Conservation (phyloP, 345 rosid species). For the Citrus medica region DNA sequence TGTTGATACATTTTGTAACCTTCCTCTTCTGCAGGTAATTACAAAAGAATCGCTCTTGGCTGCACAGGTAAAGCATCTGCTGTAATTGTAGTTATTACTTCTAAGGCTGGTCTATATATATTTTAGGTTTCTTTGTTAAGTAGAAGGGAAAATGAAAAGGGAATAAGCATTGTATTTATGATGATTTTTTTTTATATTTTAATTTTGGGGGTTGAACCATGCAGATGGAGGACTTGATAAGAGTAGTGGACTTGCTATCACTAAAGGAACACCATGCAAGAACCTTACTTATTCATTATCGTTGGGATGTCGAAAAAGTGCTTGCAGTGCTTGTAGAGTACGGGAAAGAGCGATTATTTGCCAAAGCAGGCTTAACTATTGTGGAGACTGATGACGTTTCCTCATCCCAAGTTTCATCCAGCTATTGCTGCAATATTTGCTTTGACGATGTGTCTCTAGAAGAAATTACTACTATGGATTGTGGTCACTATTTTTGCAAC, state of each 20-base stretch:
- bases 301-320: slow-evolving; percentile 42
- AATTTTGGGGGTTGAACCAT: neutral
- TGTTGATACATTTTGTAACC: neutral
- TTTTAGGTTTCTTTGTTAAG: neutral
- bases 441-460: slow-evolving; percentile 28
- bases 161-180: neutral
- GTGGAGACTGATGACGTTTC: slow-evolving; percentile 7
- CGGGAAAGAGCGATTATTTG: slow-evolving; percentile 31
- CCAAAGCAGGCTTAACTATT: slow-evolving; percentile 27
- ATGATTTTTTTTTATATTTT: neutral
- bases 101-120: neutral
- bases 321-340: slow-evolving; percentile 29
- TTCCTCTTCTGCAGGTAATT: slow-evolving; percentile 29
- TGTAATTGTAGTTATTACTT: neutral
- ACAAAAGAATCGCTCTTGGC: slow-evolving; percentile 37
- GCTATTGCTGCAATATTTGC: slow-evolving; percentile 31
- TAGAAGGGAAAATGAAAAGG: neutral
- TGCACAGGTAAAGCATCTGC: slow-evolving; percentile 30
- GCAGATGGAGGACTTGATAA: slow-evolving; percentile 45
- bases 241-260: slow-evolving; percentile 50
- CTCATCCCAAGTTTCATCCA: neutral
- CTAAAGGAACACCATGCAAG: slow-evolving; percentile 36
- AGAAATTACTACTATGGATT: slow-evolving; percentile 35
- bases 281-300: slow-evolving; percentile 32
- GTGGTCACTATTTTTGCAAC: slow-evolving; percentile 44